Evolutionary conservation across 306 rosid genomes (phyloP), one percentile per base, ranked within the genome.

Genomic region (Betula pendula): DNA sequence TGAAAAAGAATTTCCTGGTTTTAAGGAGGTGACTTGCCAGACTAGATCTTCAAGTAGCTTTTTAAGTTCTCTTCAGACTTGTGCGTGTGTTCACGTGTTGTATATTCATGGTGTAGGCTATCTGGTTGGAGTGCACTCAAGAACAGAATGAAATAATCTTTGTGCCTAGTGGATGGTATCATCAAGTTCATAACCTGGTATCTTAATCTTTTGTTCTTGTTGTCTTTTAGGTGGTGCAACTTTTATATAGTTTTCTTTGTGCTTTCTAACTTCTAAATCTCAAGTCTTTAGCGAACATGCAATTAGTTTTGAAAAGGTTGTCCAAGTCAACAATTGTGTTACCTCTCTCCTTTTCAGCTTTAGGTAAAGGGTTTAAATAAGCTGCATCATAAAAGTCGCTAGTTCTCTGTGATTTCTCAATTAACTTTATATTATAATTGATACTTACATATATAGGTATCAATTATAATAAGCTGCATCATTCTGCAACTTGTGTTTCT

Each of bases 151-250:
- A 92, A 88, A 77, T 89, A 76, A 90, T 95, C 77, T 95, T 95
- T 87, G 97, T 92, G 72, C 99, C 97, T 24, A 92, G 97, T 1
- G 96, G 99, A 72, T 95, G 99, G 99, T 95, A 89, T 81, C 99
- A 95, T 87, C 97, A 95, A 85, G 99, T 95, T 81, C 91, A 90
- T 82, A 95, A 95, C 86, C 85, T 92, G 96, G 97, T 92, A 82
- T 68, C 71, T 65, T 51, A 65, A 40, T 35, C 27, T 40, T 45
- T 31, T 12, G 48, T 33, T 71, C 35, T 50, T 22, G 29, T 15
- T 40, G 5, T 38, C n/a, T 65, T 40, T 20, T 60, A 48, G 62
- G 38, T 51, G 60, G 27, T 55, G 19, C 55, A 53, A 12, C 27
- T 77, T 77, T 20, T 68, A 43, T 43, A 48, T 51, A 52, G 17